Evolutionary conservation across 306 rosid genomes (phyloP), one percentile per base, ranked within the genome.

Genomic region (Castanea crenata): DNA sequence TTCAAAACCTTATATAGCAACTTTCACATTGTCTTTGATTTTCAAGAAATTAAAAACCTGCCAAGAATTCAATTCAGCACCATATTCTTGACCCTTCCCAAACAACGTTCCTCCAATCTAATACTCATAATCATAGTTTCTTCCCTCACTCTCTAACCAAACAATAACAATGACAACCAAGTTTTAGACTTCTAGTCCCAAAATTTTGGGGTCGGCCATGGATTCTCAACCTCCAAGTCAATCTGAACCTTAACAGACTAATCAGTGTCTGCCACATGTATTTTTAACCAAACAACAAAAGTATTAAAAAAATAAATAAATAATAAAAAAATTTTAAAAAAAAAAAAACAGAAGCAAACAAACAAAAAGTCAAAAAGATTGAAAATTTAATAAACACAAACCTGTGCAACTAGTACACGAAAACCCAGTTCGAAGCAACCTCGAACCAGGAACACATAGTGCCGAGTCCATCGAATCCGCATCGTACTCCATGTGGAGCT

Each of bases 381-480:
- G 19, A 15, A 31, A 34, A 65, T 65, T 21, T 20, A 21, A 31
- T 41, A 6, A 16, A 5, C 16, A 55, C 41, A 49, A 29, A 80
- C 84, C 84, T 31, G 76, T 44, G 72, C 55, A 68, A 69, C 20
- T 20, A 25, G 71, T 68, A 41, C 3, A 55, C n/a, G 10, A 16
- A 51, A 69, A 57, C 71, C 84, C 80, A 3, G 71, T 25, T 55
- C 64, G 84, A 55, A 80, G 54, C 76, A 80, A 71, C 71, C 71
- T 75, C 34, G 84, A 80, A 56, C 84, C 84, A 51, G 80, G 64
- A 69, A 75, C 58, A 46, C 84, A 75, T 14, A 80, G 84, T 29
- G 16, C 49, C 6, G 78, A 55, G 78, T 74, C 52, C n/a, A 46
- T 16, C 52, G 71, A 70, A 59, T 44, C 76, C 23, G 23, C 79